A percentile compares a stretch with the other conserved stretches of the same genome.
These are phyloP conservation scores for Penicillium italicum DNA, from an alignment of 2,329 filamentous ascomycete genomes.

Conservation along the genomic window DNA sequence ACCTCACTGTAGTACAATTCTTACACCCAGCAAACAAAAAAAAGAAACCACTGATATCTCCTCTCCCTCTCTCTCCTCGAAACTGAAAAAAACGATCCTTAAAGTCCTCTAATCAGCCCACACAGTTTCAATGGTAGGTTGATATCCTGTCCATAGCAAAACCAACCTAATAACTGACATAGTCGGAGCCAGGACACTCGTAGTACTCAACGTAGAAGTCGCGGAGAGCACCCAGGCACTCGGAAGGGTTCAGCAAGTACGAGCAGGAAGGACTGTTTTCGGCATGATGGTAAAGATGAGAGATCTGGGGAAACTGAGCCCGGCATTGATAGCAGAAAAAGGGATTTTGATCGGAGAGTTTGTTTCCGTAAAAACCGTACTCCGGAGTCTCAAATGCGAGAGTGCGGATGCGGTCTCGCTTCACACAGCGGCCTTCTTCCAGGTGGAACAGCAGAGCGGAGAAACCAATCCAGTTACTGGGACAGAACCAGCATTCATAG, in stretches of 20 bases:
- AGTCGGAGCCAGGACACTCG: not conserved
- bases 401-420: not conserved
- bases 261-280: not conserved
- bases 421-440: not conserved
- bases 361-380: not conserved
- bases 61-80: too few relatives aligned
- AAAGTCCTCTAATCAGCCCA: not conserved
- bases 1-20: not conserved
- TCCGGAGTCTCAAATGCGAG: constrained; percentile 6
- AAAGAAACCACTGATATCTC: not conserved
- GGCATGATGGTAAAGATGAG: not conserved
- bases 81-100: too few relatives aligned
- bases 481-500: constrained; percentile 8
- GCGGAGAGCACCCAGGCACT: not conserved
- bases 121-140: not conserved
- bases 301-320: not conserved
- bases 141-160: not conserved
- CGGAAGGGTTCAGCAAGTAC: not conserved
- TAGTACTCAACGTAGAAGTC: constrained; percentile 7
- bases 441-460: not conserved
- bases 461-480: not conserved
- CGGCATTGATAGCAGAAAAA: constrained; percentile 1
- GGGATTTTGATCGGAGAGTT: not conserved
- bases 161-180: not conserved
- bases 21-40: not conserved